phyloP scores from a whole-genome alignment of 2,329 filamentous ascomycete species.

The Aureobasidium lini region DNA sequence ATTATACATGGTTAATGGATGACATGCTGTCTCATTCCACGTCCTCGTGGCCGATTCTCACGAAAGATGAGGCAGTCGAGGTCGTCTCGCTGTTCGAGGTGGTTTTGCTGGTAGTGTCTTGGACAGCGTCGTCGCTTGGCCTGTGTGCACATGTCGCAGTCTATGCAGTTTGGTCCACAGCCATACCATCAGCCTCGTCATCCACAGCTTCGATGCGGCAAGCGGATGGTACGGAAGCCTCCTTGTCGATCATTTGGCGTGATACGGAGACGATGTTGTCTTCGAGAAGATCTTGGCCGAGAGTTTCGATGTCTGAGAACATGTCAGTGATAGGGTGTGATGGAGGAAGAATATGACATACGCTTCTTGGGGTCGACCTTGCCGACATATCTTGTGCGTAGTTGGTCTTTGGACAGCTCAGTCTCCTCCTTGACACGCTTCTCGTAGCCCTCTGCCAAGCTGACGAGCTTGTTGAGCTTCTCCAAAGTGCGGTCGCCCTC shows the following conservation, averaged over 20 bases:
- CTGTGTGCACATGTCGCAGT: background rate
- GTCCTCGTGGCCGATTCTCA: background rate
- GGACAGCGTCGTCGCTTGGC: background rate
- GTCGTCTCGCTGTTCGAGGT: no score
- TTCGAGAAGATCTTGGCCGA: constrained; percentile 93
- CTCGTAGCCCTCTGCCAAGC: constrained; percentile 90
- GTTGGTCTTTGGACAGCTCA: constrained; percentile 90
- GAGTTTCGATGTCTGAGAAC: constrained; percentile 70
- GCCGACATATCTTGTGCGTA: constrained; percentile 97
- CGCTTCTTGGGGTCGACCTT: constrained; percentile 99
- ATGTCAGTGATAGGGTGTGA: background rate
- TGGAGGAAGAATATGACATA: constrained; percentile 30
- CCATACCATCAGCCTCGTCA: constrained; percentile 35
- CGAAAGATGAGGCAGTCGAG: no score
- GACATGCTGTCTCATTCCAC: background rate
- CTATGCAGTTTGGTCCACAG: constrained; percentile 10
- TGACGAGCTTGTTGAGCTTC: constrained; percentile 77
- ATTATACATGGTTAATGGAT: background rate
- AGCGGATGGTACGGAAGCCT: constrained; percentile 69
- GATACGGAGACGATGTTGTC: constrained; percentile 99
- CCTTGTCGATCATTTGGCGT: constrained; percentile 98
- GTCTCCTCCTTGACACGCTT: constrained; percentile 99
- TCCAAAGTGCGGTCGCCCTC: constrained; percentile 85
- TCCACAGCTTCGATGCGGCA: constrained; percentile 49
- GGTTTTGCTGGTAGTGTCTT: background rate